Conservation (phyloP, 768 basidiomycete species). For the Mycena sanguinolenta region DNA sequence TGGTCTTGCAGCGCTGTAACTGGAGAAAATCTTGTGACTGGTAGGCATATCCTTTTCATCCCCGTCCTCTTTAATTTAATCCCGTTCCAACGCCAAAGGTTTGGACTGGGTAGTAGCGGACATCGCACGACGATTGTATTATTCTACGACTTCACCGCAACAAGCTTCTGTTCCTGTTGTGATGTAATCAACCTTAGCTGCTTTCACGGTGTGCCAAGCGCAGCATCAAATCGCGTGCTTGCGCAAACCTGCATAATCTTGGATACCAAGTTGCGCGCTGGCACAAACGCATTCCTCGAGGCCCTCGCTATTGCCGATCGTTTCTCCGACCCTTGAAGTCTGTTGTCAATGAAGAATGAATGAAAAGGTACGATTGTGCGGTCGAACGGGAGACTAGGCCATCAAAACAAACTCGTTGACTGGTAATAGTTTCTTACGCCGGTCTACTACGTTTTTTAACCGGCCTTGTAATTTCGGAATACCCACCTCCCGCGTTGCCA, state of each 20-base stretch:
- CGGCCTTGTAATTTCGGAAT: constrained; percentile 26
- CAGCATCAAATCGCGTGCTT: constrained; percentile 31
- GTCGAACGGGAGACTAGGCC: neutral
- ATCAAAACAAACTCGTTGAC: constrained; percentile 16
- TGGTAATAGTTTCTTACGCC: constrained; percentile 24
- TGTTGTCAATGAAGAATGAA: constrained; percentile 22
- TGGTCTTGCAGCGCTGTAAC: constrained; percentile 94
- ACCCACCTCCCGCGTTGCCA: constrained; percentile 17
- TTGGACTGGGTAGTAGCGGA: constrained; percentile 94
- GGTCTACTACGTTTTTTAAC: constrained; percentile 13
- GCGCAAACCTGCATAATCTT: constrained; percentile 25
- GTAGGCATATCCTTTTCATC: constrained; percentile 17
- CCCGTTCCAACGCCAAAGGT: constrained; percentile 45
- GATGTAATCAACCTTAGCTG: constrained; percentile 31
- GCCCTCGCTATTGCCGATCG: constrained; percentile 23
- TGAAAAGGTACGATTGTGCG: constrained; percentile 28
- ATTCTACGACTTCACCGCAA: constrained; percentile 55
- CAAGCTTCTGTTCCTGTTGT: constrained; percentile 38
- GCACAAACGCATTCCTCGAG: constrained; percentile 13
- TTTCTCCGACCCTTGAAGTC: constrained; percentile 14
- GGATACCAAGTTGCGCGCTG: neutral
- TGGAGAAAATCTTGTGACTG: constrained; percentile 85
- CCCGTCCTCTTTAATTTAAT: neutral
- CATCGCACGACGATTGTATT: constrained; percentile 90
- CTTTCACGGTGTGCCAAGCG: constrained; percentile 24